Percentiles rank a stretch among this genome's conserved stretches.
phyloP scores from a whole-genome alignment of 2,329 filamentous ascomycete species.

The Curvularia sp. region DNA sequence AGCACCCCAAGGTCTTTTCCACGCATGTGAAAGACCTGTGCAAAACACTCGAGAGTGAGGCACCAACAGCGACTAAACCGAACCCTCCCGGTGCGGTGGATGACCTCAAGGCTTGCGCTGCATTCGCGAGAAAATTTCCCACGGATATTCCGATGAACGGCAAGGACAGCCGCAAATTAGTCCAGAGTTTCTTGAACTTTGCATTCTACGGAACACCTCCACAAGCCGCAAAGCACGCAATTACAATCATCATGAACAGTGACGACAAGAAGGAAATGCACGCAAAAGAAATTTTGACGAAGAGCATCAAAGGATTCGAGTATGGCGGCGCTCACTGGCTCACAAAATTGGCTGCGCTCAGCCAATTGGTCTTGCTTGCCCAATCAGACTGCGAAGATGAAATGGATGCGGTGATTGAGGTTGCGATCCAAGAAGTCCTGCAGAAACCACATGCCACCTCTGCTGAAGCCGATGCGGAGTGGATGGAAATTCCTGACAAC shows the following conservation, averaged over 20 bases:
- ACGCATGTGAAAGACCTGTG: constrained; percentile 91
- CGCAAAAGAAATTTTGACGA: constrained; percentile 80
- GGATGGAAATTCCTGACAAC: constrained; percentile 70
- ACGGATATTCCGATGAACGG: constrained; percentile 72
- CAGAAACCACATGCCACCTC: constrained; percentile 68
- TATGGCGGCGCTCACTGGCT: constrained; percentile 79
- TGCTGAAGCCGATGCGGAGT: constrained; percentile 59
- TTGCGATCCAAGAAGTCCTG: constrained; percentile 77
- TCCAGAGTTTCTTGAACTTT: constrained; percentile 81
- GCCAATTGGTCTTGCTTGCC: constrained; percentile 78
- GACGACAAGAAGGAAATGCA: constrained; percentile 82
- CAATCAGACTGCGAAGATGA: constrained; percentile 72
- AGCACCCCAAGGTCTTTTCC: constrained; percentile 89
- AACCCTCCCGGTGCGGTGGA: constrained; percentile 82
- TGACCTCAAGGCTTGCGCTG: constrained; percentile 90
- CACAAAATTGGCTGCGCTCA: constrained; percentile 72
- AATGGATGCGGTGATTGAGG: constrained; percentile 78
- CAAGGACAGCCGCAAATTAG: constrained; percentile 74
- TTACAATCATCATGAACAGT: constrained; percentile 84
- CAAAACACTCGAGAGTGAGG: constrained; percentile 80
- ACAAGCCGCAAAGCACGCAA: constrained; percentile 88
- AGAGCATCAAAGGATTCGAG: constrained; percentile 74
- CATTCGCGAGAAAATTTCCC: constrained; percentile 86
- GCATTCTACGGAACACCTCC: constrained; percentile 82
- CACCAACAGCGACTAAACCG: constrained; percentile 70